phyloP scores from a whole-genome alignment of 2,329 filamentous ascomycete species.

The Calonectria montana region DNA sequence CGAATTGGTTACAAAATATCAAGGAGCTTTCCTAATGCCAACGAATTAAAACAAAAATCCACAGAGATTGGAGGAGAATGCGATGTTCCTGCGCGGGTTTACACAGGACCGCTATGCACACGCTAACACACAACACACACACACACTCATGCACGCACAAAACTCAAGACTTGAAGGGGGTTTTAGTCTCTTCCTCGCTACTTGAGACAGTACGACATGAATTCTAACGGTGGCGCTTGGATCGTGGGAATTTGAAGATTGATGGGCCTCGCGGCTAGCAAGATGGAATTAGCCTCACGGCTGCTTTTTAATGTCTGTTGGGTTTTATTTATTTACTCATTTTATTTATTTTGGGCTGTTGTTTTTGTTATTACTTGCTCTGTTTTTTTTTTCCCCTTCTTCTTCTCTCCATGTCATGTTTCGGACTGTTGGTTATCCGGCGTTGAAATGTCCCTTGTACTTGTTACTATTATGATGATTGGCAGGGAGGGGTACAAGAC shows the following conservation, averaged over 20 bases:
- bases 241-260: slow-evolving; percentile 42
- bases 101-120: slow-evolving; percentile 42
- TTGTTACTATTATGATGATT: slow-evolving; percentile 4
- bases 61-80: slow-evolving; percentile 20
- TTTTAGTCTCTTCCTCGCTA: slow-evolving; percentile 24
- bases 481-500: slow-evolving; percentile 8
- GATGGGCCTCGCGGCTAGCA: slow-evolving; percentile 45
- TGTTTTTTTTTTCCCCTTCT: slow-evolving; percentile 7
- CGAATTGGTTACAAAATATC: slow-evolving; percentile 29
- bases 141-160: slow-evolving; percentile 15
- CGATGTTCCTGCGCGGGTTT: slow-evolving; percentile 42
- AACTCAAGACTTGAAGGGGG: slow-evolving; percentile 17
- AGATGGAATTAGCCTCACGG: slow-evolving; percentile 46
- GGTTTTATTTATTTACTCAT: slow-evolving; percentile 25
- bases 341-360: slow-evolving; percentile 6
- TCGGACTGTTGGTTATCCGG: slow-evolving; percentile 33
- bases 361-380: slow-evolving; percentile 5
- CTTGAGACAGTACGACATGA: slow-evolving; percentile 29
- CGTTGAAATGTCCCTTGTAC: slow-evolving; percentile 33
- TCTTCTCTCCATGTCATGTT: background rate
- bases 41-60: slow-evolving; percentile 17
- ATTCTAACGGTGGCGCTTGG: slow-evolving; percentile 32
- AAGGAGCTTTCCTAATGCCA: slow-evolving; percentile 1
- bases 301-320: slow-evolving; percentile 38
- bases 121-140: slow-evolving; percentile 6